phyloP scores from a whole-genome alignment of 2,329 filamentous ascomycete species.

The Xylogone sp. region DNA sequence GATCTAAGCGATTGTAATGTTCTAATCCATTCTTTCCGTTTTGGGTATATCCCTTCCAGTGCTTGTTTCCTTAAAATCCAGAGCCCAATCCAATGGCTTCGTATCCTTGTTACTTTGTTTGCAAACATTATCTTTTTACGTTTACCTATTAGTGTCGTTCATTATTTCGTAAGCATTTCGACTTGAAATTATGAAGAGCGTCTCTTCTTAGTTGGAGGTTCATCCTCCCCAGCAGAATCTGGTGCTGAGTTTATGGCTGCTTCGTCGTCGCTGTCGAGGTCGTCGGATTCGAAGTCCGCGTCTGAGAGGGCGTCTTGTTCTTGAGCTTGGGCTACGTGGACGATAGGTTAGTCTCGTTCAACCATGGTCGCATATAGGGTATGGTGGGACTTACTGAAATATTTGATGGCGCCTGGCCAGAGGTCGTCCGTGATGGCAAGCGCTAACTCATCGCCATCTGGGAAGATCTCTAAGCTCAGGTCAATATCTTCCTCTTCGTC shows the following conservation, averaged over 20 bases:
- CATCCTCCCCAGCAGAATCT: constrained; percentile 4
- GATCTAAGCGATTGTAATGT: too few relatives aligned
- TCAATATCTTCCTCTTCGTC: constrained; percentile 55
- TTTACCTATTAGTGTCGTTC: too few relatives aligned
- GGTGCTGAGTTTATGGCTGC: neutral
- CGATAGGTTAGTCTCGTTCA: neutral
- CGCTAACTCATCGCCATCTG: constrained; percentile 80
- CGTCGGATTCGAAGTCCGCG: constrained; percentile 65
- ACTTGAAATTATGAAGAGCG: neutral
- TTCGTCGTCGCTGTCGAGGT: constrained; percentile 42
- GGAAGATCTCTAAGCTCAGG: constrained; percentile 77
- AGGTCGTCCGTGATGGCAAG: constrained; percentile 80
- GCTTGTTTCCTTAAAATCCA: too few relatives aligned
- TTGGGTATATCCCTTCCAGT: too few relatives aligned
- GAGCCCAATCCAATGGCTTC: too few relatives aligned
- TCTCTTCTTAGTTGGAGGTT: constrained; percentile 37
- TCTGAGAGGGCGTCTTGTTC: constrained; percentile 66
- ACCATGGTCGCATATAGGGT: constrained; percentile 2
- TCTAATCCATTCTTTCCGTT: too few relatives aligned
- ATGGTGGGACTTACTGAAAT: constrained; percentile 68
- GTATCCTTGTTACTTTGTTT: too few relatives aligned
- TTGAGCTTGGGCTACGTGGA: constrained; percentile 58
- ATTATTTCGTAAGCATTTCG: too few relatives aligned
- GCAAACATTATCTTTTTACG: too few relatives aligned
- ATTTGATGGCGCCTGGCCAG: constrained; percentile 83